Percentiles rank a stretch among this genome's conserved stretches.
Evolutionary conservation across 2,329 filamentous ascomycete genomes (phyloP).

Genomic region (Ploettnerulaceae sp.): DNA sequence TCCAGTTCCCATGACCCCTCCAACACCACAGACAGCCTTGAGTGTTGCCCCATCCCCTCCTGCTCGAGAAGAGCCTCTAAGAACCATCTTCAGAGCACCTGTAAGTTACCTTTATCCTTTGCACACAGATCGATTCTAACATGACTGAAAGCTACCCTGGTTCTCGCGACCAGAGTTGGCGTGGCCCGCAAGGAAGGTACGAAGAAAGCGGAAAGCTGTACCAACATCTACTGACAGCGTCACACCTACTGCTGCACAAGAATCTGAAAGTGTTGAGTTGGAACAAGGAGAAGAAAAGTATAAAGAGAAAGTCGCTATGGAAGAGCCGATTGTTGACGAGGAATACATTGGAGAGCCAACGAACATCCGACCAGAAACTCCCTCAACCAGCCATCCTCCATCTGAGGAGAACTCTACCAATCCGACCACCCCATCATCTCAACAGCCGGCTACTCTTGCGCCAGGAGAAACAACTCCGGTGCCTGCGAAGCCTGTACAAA

Average conservation of each 20-base stretch:
- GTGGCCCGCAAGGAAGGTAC: constrained; percentile 44
- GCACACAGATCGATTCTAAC: constrained; percentile 28
- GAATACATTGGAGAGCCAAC: constrained; percentile 21
- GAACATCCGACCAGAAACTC: constrained; percentile 42
- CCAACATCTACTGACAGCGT: constrained; percentile 17
- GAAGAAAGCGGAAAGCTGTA: constrained; percentile 40
- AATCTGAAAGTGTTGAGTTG: constrained; percentile 22
- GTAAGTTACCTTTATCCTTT: constrained; percentile 39
- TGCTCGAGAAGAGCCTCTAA: constrained; percentile 23
- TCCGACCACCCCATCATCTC: constrained; percentile 49
- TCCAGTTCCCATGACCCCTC: constrained; percentile 39
- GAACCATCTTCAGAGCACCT: constrained; percentile 43
- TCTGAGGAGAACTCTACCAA: constrained; percentile 43
- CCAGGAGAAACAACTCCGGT: constrained; percentile 27
- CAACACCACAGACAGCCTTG: constrained; percentile 39
- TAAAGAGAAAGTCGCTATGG: neutral
- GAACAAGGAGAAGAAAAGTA: constrained; percentile 1
- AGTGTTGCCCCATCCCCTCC: constrained; percentile 29
- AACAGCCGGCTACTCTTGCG: constrained; percentile 16
- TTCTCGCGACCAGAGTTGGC: constrained; percentile 45
- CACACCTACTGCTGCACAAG: neutral
- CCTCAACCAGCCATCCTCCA: constrained; percentile 37
- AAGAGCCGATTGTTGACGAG: neutral
- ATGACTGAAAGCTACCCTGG: constrained; percentile 53
- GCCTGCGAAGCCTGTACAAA: constrained; percentile 29